Evolutionary conservation across 768 basidiomycete genomes (phyloP).

Genomic region (Holtermanniella nyarrowii): DNA sequence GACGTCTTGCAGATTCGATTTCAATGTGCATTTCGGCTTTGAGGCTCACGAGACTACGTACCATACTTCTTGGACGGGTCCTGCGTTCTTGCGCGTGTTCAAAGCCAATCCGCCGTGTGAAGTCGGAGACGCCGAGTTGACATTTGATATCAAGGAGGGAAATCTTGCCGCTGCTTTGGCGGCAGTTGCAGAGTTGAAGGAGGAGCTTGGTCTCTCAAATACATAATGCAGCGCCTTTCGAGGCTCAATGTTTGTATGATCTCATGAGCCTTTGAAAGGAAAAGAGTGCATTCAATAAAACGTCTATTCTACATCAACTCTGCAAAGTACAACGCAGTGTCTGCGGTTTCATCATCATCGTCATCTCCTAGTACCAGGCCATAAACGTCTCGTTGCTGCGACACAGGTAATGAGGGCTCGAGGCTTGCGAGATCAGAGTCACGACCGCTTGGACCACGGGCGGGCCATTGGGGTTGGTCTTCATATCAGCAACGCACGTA

Average conservation of each 20-base stretch:
- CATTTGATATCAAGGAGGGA: neutral
- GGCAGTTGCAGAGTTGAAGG: neutral
- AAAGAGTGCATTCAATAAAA: too few species aligned
- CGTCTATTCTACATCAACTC: too few species aligned
- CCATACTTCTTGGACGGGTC: neutral
- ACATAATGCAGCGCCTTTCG: too few species aligned
- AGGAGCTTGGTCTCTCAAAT: neutral
- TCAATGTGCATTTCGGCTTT: neutral
- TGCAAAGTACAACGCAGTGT: too few species aligned
- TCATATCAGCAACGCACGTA: neutral
- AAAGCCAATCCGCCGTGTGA: neutral
- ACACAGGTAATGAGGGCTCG: slow-evolving; percentile 71
- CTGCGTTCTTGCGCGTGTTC: neutral
- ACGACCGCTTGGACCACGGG: slow-evolving; percentile 61
- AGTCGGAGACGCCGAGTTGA: neutral
- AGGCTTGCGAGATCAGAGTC: slow-evolving; percentile 71
- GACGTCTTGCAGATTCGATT: too few species aligned
- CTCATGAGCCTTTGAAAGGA: too few species aligned
- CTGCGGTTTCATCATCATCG: neutral
- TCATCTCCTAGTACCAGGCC: slow-evolving; percentile 54
- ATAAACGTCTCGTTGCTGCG: slow-evolving; percentile 77
- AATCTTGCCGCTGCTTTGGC: neutral
- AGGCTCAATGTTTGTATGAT: too few species aligned
- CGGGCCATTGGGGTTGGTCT: slow-evolving; percentile 47
- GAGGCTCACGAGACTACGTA: neutral